Percentiles rank a stretch among this genome's conserved stretches.
phyloP scores from a whole-genome alignment of 179 eudicot species.

The Gypsophila paniculata region DNA sequence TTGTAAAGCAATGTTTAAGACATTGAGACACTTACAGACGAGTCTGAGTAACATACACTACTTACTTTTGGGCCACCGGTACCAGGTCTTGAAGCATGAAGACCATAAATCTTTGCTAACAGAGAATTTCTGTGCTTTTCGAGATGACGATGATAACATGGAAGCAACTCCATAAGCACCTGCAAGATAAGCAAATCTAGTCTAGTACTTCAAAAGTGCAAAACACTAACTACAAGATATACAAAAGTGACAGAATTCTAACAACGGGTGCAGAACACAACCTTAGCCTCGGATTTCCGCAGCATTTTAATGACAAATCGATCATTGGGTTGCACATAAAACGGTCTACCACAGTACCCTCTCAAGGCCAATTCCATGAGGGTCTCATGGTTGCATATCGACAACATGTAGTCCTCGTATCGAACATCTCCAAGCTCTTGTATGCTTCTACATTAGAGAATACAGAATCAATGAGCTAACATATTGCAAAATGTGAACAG shows the following conservation, averaged over 20 bases:
- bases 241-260: not conserved
- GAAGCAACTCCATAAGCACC: slow-evolving; percentile 46
- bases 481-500: not conserved
- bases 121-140: slow-evolving; percentile 29
- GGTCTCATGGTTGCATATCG: slow-evolving; percentile 44
- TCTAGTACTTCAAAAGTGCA: not conserved
- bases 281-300: slow-evolving; percentile 56
- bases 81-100: slow-evolving; percentile 50
- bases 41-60: not conserved
- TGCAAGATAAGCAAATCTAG: slow-evolving; percentile 10
- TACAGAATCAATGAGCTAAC: not conserved
- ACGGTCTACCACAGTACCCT: slow-evolving; percentile 44
- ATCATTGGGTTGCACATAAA: slow-evolving; percentile 38
- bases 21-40: not conserved
- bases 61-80: slow-evolving; percentile 47
- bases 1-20: not conserved
- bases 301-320: slow-evolving; percentile 45
- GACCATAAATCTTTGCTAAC: slow-evolving; percentile 50
- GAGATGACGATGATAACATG: slow-evolving; percentile 35
- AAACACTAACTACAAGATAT: not conserved
- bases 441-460: slow-evolving; percentile 31
- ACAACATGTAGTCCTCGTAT: slow-evolving; percentile 40
- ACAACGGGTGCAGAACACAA: slow-evolving; percentile 11
- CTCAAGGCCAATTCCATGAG: slow-evolving; percentile 39
- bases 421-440: slow-evolving; percentile 44